Evolutionary conservation across 768 basidiomycete genomes (phyloP).

Genomic region (Panaeolus cyanescens): DNA sequence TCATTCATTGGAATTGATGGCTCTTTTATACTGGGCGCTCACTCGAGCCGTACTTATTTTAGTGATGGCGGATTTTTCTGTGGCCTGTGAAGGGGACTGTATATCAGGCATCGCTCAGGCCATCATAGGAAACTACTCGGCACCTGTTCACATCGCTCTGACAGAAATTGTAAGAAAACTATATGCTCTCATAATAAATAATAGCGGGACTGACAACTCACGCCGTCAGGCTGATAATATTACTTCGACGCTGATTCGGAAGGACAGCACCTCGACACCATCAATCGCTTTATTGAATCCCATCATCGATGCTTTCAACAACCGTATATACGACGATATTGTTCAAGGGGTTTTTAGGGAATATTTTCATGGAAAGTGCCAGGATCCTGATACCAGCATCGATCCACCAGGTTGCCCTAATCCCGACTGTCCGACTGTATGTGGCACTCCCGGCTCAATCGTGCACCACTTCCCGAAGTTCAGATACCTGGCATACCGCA

Average conservation of each 20-base stretch:
- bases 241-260: slow-evolving; percentile 12
- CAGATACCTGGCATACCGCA: slow-evolving; percentile 47
- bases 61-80: slow-evolving; percentile 36
- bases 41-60: slow-evolving; percentile 24
- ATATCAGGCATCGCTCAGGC: slow-evolving; percentile 60
- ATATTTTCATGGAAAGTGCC: slow-evolving; percentile 82
- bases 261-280: slow-evolving; percentile 8
- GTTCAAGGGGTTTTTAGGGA: slow-evolving; percentile 63
- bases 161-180: slow-evolving; percentile 40
- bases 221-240: slow-evolving; percentile 21
- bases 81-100: slow-evolving; percentile 73
- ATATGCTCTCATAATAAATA: neutral
- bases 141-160: slow-evolving; percentile 40
- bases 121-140: slow-evolving; percentile 51
- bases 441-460: slow-evolving; percentile 81
- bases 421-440: slow-evolving; percentile 76
- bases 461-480: slow-evolving; percentile 65
- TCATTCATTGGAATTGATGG: neutral
- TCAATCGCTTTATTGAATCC: slow-evolving; percentile 42
- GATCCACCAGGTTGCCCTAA: slow-evolving; percentile 76
- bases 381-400: slow-evolving; percentile 41
- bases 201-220: neutral
- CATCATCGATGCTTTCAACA: slow-evolving; percentile 46
- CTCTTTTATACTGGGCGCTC: slow-evolving; percentile 13
- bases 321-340: slow-evolving; percentile 43